phyloP scores from a whole-genome alignment of 2,329 filamentous ascomycete species.

The Ascochyta viciae-villosae region DNA sequence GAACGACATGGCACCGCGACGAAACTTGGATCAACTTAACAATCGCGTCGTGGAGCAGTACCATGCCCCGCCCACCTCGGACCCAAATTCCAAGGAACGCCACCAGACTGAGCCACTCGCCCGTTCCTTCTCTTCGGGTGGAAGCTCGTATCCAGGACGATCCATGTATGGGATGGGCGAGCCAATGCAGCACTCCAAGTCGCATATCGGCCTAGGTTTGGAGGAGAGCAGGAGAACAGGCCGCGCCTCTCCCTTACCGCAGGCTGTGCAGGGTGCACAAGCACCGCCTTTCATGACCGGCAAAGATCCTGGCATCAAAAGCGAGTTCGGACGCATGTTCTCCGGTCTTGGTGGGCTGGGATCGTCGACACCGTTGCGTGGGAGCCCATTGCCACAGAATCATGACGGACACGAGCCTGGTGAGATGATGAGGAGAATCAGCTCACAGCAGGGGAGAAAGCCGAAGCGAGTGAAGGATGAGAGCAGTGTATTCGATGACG shows the following conservation, averaged over 20 bases:
- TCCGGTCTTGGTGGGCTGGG: constrained; percentile 82
- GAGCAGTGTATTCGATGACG: constrained; percentile 68
- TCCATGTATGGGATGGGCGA: constrained; percentile 56
- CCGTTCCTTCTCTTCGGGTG: constrained; percentile 45
- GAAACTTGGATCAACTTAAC: constrained; percentile 41
- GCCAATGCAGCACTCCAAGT: constrained; percentile 66
- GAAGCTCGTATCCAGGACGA: constrained; percentile 31
- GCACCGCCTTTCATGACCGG: constrained; percentile 78
- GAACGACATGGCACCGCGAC: constrained; percentile 43
- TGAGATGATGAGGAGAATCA: constrained; percentile 44
- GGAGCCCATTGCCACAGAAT: constrained; percentile 56
- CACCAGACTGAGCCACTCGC: constrained; percentile 44
- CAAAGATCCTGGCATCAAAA: constrained; percentile 89
- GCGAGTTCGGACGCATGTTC: constrained; percentile 93
- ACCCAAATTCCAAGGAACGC: constrained; percentile 45
- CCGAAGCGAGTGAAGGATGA: constrained; percentile 77
- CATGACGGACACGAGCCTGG: constrained; percentile 40
- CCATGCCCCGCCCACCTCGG: constrained; percentile 49
- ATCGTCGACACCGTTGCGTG: constrained; percentile 61
- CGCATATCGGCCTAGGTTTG: constrained; percentile 72
- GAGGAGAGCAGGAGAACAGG: constrained; percentile 84
- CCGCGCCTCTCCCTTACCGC: constrained; percentile 84
- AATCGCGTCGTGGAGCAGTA: constrained; percentile 49
- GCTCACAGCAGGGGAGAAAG: constrained; percentile 48
- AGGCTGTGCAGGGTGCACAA: constrained; percentile 92